phyloP scores from a whole-genome alignment of 176 grass and related monocot genomes.

The Saccharum spontaneum region DNA sequence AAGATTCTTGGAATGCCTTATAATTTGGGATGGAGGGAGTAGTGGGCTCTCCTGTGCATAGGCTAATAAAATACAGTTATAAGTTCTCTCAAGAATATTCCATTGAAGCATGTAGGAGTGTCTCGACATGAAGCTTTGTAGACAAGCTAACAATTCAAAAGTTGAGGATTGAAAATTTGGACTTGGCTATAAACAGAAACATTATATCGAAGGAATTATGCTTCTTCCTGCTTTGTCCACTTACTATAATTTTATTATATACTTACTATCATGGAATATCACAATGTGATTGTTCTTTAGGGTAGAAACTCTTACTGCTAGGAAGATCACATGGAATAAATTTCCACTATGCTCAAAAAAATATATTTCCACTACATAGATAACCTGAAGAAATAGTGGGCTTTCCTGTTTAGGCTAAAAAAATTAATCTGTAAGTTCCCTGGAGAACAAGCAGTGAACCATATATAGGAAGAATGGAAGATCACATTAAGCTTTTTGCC shows the following conservation, averaged over 20 bases:
- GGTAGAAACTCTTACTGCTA: background rate
- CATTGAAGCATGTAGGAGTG: background rate
- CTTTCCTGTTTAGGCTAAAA: background rate
- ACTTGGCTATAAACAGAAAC: background rate
- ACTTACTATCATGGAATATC: background rate
- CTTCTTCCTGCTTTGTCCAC: background rate
- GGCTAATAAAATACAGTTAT: background rate
- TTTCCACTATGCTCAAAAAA: background rate
- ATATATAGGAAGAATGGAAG: background rate
- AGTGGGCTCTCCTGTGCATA: background rate
- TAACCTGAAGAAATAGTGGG: background rate
- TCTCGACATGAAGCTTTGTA: background rate
- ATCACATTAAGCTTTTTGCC: background rate
- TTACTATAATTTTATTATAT: constrained; percentile 1
- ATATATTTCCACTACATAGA: background rate
- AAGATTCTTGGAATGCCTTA: too few relatives aligned
- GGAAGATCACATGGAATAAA: background rate
- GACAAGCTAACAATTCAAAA: background rate
- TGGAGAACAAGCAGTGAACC: background rate
- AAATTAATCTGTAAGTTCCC: background rate
- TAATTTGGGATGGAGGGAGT: too few relatives aligned
- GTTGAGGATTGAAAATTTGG: background rate
- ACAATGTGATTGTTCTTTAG: constrained; percentile 1
- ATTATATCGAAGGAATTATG: background rate
- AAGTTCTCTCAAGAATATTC: background rate